These are phyloP conservation scores for Biscogniauxia sp. DNA, from an alignment of 2,329 filamentous ascomycete species.

Conservation along the genomic window DNA sequence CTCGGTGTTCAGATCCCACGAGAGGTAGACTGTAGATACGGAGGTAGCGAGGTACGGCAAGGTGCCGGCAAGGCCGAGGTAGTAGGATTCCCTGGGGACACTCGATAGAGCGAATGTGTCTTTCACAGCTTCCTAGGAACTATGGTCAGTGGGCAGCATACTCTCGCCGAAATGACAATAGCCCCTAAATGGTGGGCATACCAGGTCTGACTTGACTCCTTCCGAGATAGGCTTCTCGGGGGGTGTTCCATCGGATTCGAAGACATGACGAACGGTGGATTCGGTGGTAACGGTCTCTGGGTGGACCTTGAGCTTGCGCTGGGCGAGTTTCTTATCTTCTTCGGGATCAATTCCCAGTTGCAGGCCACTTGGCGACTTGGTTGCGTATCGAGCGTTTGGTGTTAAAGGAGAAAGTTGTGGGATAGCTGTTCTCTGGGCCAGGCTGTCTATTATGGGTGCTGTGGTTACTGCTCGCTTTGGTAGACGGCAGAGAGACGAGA, in stretches of 20 bases:
- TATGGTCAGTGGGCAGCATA: too few species aligned
- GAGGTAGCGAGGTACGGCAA: slow-evolving; percentile 85
- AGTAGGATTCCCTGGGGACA: slow-evolving; percentile 66
- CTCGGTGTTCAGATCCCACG: slow-evolving; percentile 76
- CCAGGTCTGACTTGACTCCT: slow-evolving; percentile 51
- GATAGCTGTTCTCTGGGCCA: slow-evolving; percentile 1
- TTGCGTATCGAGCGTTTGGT: slow-evolving; percentile 27
- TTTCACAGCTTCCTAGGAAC: slow-evolving; percentile 57
- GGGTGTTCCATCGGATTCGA: slow-evolving; percentile 35
- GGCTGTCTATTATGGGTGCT: neutral
- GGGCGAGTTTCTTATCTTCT: slow-evolving; percentile 51
- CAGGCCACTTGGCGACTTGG: slow-evolving; percentile 25
- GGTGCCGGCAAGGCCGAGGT: slow-evolving; percentile 73
- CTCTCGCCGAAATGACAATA: neutral
- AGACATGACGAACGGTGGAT: slow-evolving; percentile 53
- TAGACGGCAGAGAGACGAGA: slow-evolving; percentile 8
- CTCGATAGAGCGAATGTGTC: slow-evolving; percentile 64
- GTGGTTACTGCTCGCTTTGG: slow-evolving; percentile 1
- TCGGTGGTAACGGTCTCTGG: slow-evolving; percentile 60
- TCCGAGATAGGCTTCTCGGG: slow-evolving; percentile 29
- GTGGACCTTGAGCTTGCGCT: slow-evolving; percentile 55
- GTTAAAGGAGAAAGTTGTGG: slow-evolving; percentile 10
- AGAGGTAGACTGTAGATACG: slow-evolving; percentile 74
- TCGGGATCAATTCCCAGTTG: slow-evolving; percentile 48
- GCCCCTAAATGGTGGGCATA: slow-evolving; percentile 38